Evolutionary conservation across 2,329 filamentous ascomycete genomes (phyloP), one percentile per base, ranked within the genome.

Genomic region (Atkinsonella hypoxylon): DNA sequence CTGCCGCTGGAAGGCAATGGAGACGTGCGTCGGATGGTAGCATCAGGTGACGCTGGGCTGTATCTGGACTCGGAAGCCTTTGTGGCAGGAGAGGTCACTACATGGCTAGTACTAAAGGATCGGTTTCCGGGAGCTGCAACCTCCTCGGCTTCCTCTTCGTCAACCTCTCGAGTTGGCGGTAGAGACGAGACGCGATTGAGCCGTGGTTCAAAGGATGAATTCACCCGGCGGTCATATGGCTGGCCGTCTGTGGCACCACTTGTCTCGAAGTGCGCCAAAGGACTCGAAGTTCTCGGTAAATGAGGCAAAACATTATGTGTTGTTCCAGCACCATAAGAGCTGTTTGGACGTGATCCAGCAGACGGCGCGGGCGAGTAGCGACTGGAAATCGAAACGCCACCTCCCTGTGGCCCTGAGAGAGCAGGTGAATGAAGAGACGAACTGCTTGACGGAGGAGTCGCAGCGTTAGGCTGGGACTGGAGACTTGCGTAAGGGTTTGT

Each of bases 261-360:
- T 11, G 73, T 70, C 61, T 83, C 81, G 52, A 81, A 83, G 57
- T 84, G 79, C 6, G 81, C 81, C 52, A 84, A 63, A 0, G 81
- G 81, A 55, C 81, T 85, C 1, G 81, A 84, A 1, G 81, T 84
- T 55, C 81, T 71, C 9, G 81, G 81, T 54, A 80, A 74, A 58
- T 83, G 79, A 45, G 78, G 69, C 40, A 82, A 66, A 38, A 72
- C 63, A 13, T 76, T 67, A 26, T 74, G 70, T 9, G 72, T 59
- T 15, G 65, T 49, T 53, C 65, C 64, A 17, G 64, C 50, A 54
- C 65, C 63, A 31, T 69, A 70, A 17, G 76, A 74, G 44, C 64
- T 69, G n/a, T 67, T 64, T 2, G 68, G 64, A 12, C 75, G 70
- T 7, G 67, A 61, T 18, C 49, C 49, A 38, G 58, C 58, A 9